Conservation (phyloP, 2,329 filamentous ascomycete species). For the Fusarium protoensiforme region DNA sequence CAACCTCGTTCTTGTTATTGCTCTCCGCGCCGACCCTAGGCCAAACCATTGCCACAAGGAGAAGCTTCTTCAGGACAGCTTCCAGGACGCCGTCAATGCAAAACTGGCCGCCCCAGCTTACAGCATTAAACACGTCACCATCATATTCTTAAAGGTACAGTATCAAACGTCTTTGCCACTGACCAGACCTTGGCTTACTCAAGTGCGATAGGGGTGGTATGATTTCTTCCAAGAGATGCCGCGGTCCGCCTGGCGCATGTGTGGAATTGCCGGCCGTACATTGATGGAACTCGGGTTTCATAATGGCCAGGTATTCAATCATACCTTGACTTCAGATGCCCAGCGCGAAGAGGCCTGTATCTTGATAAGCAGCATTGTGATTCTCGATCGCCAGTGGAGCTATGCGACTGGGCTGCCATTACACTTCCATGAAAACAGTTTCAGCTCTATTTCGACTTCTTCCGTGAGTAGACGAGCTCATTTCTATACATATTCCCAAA, state of each 20-base stretch:
- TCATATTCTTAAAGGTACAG: slow-evolving; percentile 20
- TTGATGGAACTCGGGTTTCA: slow-evolving; percentile 44
- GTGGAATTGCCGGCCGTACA: slow-evolving; percentile 40
- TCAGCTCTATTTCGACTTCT: slow-evolving; percentile 22
- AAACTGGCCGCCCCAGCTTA: slow-evolving; percentile 25
- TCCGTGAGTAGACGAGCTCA: not conserved
- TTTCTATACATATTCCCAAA: rapidly evolving
- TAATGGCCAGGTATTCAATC: slow-evolving; percentile 38
- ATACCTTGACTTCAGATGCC: slow-evolving; percentile 16
- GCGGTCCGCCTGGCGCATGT: slow-evolving; percentile 43
- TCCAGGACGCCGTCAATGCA: slow-evolving; percentile 25
- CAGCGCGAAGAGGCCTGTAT: slow-evolving; percentile 17
- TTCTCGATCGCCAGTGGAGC: slow-evolving; percentile 23
- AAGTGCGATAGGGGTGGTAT: slow-evolving; percentile 23
- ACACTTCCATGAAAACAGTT: slow-evolving; percentile 28
- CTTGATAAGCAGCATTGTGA: slow-evolving; percentile 18
- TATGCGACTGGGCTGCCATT: slow-evolving; percentile 22
- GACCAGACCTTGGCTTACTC: not conserved
- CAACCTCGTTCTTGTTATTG: slow-evolving; percentile 20
- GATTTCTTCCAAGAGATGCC: slow-evolving; percentile 40
- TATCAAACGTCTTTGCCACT: not conserved
- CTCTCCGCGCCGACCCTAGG: slow-evolving; percentile 12
- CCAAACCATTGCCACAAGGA: slow-evolving; percentile 4
- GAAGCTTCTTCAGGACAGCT: slow-evolving; percentile 14
- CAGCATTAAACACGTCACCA: slow-evolving; percentile 23